Evolutionary conservation across 768 basidiomycete species (phyloP), one percentile per base, ranked within the genome.

Genomic region (Pisolithus marmoratus): DNA sequence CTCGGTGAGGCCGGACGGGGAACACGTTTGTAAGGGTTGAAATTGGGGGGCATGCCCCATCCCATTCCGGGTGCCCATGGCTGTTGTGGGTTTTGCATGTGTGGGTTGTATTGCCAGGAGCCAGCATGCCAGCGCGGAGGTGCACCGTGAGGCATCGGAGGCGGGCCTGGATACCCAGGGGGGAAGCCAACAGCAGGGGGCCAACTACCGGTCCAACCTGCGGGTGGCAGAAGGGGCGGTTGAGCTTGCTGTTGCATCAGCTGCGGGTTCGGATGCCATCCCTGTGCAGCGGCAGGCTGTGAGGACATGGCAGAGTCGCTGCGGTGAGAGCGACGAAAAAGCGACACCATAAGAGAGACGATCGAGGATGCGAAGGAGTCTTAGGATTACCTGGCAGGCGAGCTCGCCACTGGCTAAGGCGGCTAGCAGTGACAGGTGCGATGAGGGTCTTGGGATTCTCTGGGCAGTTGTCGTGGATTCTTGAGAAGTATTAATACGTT

Each of bases 11-110:
- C 80, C 0, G 77, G 76, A 40, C 75, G 80, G n/a, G 80, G 76
- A 11, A 72, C 60, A 19, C 82, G 80, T 62, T 87, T 87, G 72
- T 80, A 81, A 0, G 87, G 87, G 51, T 86, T 83, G 55, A 66
- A 73, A 38, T 65, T 62, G 51, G 63, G 54, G 15, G 62, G 64
- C 23, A 63, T 59, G 19, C 31, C 54, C 61, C 63, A 69, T 2
- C 67, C 65, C 22, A 60, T 56, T 7, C 60, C 65, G 22, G 66
- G 67, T 41, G 68, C 70, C 68, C 70, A 70, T 14, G 64, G 64
- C 2, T 57, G 59, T 14, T 64, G 60, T 48, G 22, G 49, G 43
- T 44, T 64, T 61, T 56, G 66, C 55, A 58, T 57, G 58, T 57
- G 65, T 12, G 80, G 76, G 57, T 81, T 81, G 53, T 67, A 72